Percentiles rank a stretch among this genome's conserved stretches.
phyloP scores from a whole-genome alignment of 2,329 filamentous ascomycete genomes.

The Nothophoma quercina region DNA sequence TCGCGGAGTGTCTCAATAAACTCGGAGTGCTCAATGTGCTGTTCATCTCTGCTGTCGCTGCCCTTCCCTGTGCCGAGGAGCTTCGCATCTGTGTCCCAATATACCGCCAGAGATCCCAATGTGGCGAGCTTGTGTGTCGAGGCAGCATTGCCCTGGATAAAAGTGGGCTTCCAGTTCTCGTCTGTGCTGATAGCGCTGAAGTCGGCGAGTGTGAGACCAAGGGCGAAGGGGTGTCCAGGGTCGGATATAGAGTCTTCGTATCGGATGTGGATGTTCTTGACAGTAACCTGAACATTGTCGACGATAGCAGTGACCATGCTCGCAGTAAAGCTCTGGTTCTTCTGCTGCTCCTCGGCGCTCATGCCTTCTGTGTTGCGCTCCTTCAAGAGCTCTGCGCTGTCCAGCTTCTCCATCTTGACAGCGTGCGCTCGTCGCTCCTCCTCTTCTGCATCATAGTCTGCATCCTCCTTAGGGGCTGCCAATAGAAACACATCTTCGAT shows the following conservation, averaged over 20 bases:
- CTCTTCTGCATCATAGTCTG: constrained; percentile 90
- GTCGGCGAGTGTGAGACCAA: constrained; percentile 91
- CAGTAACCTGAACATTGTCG: constrained; percentile 95
- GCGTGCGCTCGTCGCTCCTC: constrained; percentile 85
- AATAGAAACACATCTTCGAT: constrained; percentile 97
- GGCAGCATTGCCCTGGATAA: constrained; percentile 84
- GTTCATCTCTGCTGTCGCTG: constrained; percentile 64
- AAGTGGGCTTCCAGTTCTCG: constrained; percentile 92
- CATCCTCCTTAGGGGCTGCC: constrained; percentile 93
- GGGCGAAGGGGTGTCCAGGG: constrained; percentile 91
- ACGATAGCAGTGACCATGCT: constrained; percentile 96
- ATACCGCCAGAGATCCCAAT: constrained; percentile 86
- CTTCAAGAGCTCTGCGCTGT: constrained; percentile 93
- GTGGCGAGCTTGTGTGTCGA: constrained; percentile 94
- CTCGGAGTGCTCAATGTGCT: constrained; percentile 74
- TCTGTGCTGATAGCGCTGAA: constrained; percentile 98
- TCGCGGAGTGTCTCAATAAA: constrained; percentile 78
- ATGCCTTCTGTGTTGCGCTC: constrained; percentile 92
- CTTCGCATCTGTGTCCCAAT: constrained; percentile 96
- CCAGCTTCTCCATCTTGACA: constrained; percentile 99
- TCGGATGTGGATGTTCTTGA: constrained; percentile 98
- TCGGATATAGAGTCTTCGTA: constrained; percentile 98
- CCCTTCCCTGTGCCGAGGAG: constrained; percentile 85
- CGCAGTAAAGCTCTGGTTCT: constrained; percentile 96
- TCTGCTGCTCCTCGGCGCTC: constrained; percentile 93